These are phyloP conservation scores for Thalassiosira ordinaria DNA, from an alignment of 352 stramenopile genomes.

Conservation along the genomic window DNA sequence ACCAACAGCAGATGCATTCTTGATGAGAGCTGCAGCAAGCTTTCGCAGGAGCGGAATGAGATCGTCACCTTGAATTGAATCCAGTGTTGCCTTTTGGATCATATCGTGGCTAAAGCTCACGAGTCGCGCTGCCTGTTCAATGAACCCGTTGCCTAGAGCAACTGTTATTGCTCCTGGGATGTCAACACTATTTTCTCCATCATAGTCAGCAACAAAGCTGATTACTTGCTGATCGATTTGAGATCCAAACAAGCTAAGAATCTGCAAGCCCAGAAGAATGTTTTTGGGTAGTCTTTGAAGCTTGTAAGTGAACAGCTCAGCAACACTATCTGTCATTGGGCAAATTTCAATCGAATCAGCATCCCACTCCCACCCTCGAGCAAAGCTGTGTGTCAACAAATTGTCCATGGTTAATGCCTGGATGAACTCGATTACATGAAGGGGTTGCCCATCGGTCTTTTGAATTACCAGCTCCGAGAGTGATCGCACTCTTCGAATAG, in stretches of 20 bases:
- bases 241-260: slow-evolving; percentile 34
- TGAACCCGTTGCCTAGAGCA: slow-evolving; percentile 29
- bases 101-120: slow-evolving; percentile 30
- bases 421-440: slow-evolving; percentile 47
- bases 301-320: slow-evolving; percentile 34
- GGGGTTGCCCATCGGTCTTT: slow-evolving; percentile 39
- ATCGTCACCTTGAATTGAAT: slow-evolving; percentile 27
- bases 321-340: slow-evolving; percentile 38
- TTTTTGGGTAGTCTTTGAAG: slow-evolving; percentile 18
- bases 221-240: slow-evolving; percentile 30
- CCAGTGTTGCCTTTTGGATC: slow-evolving; percentile 37
- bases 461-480: slow-evolving; percentile 41
- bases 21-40: slow-evolving; percentile 22
- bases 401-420: slow-evolving; percentile 37
- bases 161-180: slow-evolving; percentile 19
- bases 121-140: slow-evolving; percentile 23
- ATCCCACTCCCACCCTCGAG: slow-evolving; percentile 44
- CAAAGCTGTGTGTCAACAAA: slow-evolving; percentile 32
- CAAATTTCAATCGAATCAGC: slow-evolving; percentile 39
- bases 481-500: slow-evolving; percentile 18
- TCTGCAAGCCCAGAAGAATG: slow-evolving; percentile 28
- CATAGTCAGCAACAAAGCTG: slow-evolving; percentile 28
- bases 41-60: slow-evolving; percentile 28
- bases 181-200: slow-evolving; percentile 33
- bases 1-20: slow-evolving; percentile 21